These are phyloP conservation scores for Sugiyamaella mastotermitis DNA, from an alignment of 805 yeast genomes.

Conservation along the genomic window DNA sequence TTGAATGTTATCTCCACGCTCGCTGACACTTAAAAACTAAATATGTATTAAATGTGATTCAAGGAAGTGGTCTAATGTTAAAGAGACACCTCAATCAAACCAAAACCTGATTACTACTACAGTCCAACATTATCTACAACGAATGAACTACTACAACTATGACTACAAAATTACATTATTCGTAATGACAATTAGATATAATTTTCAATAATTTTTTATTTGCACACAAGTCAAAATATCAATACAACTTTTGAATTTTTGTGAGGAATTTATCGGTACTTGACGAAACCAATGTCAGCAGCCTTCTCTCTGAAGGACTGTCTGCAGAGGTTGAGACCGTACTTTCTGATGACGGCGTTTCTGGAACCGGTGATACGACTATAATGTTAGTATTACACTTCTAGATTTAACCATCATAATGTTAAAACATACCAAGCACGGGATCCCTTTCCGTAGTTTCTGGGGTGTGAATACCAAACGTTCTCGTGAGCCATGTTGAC, in stretches of 20 bases:
- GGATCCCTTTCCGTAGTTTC: conserved; percentile 99
- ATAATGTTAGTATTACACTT: neutral
- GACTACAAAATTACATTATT: too few relatives aligned
- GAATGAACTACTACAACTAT: too few relatives aligned
- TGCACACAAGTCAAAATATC: too few relatives aligned
- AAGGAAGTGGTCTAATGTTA: neutral
- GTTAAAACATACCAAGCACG: conserved; percentile 66
- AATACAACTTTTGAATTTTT: too few relatives aligned
- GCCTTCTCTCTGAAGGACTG: conserved; percentile 99
- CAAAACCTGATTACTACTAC: too few relatives aligned
- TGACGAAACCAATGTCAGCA: conserved; percentile 97
- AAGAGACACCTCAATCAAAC: conserved; percentile 1
- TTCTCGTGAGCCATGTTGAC: conserved; percentile 98
- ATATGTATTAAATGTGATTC: too few relatives aligned
- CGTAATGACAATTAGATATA: too few relatives aligned
- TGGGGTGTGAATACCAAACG: conserved; percentile 99
- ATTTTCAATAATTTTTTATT: too few relatives aligned
- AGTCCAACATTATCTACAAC: too few relatives aligned
- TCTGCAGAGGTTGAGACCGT: conserved; percentile 99
- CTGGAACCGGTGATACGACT: conserved; percentile 96
- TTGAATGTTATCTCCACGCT: too few relatives aligned
- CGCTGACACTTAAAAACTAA: too few relatives aligned
- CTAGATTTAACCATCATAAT: neutral
- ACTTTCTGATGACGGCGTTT: conserved; percentile 99
- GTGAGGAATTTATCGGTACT: conserved; percentile 75